Evolutionary conservation across 805 yeast genomes (phyloP).

Genomic region (Yamadazyma nakazawae): DNA sequence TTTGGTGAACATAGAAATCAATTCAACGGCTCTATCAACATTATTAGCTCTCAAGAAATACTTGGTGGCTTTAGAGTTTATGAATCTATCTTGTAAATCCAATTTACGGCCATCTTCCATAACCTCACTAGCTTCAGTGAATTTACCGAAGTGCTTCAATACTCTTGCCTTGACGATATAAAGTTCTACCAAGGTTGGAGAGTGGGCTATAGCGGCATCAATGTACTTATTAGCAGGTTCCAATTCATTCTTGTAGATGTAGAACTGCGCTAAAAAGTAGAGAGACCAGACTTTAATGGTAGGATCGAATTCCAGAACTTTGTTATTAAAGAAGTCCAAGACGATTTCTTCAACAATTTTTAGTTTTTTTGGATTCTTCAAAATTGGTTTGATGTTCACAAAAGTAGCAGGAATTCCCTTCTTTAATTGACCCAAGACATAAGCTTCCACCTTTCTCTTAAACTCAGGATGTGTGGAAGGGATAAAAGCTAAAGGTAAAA

Average conservation of each 20-base stretch:
- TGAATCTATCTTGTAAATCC: constrained; percentile 87
- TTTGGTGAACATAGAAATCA: constrained; percentile 78
- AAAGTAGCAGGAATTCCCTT: constrained; percentile 91
- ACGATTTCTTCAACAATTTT: constrained; percentile 54
- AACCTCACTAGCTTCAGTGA: constrained; percentile 56
- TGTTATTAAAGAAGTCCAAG: constrained; percentile 38
- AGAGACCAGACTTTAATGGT: constrained; percentile 62
- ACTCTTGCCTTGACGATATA: constrained; percentile 79
- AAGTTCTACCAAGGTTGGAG: constrained; percentile 84
- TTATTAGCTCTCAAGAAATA: constrained; percentile 75
- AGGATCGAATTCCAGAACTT: constrained; percentile 37
- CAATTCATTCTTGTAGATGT: constrained; percentile 52
- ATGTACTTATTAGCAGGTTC: constrained; percentile 53
- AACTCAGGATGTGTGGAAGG: constrained; percentile 50
- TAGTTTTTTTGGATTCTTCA: constrained; percentile 41
- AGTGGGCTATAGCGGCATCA: constrained; percentile 61
- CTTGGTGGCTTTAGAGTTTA: constrained; percentile 84
- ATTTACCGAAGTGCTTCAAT: constrained; percentile 65
- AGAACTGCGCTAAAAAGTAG: constrained; percentile 78
- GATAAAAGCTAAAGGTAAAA: constrained; percentile 73
- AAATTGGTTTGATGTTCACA: constrained; percentile 78
- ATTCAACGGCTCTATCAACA: constrained; percentile 68
- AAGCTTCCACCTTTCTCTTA: constrained; percentile 44
- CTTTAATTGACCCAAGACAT: constrained; percentile 58
- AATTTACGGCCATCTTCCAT: constrained; percentile 70